Evolutionary conservation across 768 basidiomycete species (phyloP).

Genomic region (Dacryopinax primogenitus): DNA sequence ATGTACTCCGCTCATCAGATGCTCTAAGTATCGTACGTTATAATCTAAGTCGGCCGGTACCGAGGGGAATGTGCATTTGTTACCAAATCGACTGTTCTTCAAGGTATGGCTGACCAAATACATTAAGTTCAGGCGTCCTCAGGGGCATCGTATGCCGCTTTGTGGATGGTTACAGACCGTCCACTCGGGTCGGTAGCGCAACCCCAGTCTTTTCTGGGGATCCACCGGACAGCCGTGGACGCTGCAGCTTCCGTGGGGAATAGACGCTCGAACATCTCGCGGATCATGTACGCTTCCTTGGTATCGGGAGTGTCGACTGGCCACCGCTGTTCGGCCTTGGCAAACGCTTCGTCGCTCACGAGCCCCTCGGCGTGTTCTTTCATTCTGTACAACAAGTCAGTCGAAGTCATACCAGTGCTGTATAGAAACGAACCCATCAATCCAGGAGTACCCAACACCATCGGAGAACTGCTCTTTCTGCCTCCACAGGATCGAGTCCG

Average conservation of each 20-base stretch:
- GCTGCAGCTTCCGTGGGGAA: conserved; percentile 83
- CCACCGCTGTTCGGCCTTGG: conserved; percentile 61
- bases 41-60: conserved; percentile 4
- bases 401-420: not conserved
- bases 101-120: not conserved
- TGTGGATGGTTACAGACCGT: conserved; percentile 89
- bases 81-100: not conserved
- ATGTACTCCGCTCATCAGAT: not conserved
- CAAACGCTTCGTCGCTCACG: conserved; percentile 73
- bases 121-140: not conserved
- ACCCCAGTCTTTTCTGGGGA: conserved; percentile 94
- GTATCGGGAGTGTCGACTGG: conserved; percentile 75
- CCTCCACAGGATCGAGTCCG: conserved; percentile 87
- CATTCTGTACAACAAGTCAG: conserved; percentile 39
- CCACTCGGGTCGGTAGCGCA: conserved; percentile 91
- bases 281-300: conserved; percentile 89
- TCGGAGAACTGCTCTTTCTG: conserved; percentile 99
- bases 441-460: conserved; percentile 98
- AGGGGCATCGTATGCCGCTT: conserved; percentile 56
- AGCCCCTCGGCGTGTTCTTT: conserved; percentile 68
- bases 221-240: conserved; percentile 86
- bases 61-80: conserved; percentile 10
- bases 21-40: conserved; percentile 9
- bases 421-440: conserved; percentile 58
- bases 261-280: conserved; percentile 79